Conservation (phyloP, 345 rosid genomes). For the Salix viminalis region DNA sequence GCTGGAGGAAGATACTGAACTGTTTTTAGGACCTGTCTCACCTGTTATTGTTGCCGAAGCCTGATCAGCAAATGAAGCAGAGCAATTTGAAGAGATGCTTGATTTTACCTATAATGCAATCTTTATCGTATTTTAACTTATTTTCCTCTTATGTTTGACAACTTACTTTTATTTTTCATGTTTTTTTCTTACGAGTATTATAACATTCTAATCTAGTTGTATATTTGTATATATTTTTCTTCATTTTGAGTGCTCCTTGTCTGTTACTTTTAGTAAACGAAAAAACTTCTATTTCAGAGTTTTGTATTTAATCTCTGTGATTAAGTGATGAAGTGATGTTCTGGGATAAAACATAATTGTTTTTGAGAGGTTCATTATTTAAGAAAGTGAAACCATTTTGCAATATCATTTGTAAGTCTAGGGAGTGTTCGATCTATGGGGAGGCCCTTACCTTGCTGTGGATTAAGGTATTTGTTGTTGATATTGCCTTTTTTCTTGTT, state of each 20-base stretch:
- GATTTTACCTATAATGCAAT: conserved; percentile 5
- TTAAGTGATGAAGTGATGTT: too few relatives aligned
- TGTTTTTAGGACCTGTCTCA: conserved; percentile 86
- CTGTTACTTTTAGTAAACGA: not conserved
- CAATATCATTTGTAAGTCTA: not conserved
- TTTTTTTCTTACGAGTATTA: not conserved
- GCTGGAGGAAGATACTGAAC: conserved; percentile 71
- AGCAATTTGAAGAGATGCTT: conserved; percentile 88
- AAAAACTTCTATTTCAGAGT: not conserved
- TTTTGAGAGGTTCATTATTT: not conserved
- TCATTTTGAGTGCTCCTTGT: not conserved
- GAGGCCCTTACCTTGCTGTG: not conserved
- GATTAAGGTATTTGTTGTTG: not conserved
- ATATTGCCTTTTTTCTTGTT: not conserved
- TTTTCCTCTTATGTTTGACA: not conserved
- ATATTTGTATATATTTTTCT: not conserved
- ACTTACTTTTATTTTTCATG: not conserved
- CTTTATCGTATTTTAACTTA: not conserved
- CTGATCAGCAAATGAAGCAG: conserved; percentile 86
- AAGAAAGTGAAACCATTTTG: not conserved
- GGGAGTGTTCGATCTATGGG: not conserved
- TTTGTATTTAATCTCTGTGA: not conserved
- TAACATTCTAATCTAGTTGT: not conserved
- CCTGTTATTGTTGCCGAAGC: conserved; percentile 90
- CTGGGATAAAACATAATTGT: not conserved